Conservation (phyloP, 495 filamentous ascomycete genomes). For the Terfezia claveryi region DNA sequence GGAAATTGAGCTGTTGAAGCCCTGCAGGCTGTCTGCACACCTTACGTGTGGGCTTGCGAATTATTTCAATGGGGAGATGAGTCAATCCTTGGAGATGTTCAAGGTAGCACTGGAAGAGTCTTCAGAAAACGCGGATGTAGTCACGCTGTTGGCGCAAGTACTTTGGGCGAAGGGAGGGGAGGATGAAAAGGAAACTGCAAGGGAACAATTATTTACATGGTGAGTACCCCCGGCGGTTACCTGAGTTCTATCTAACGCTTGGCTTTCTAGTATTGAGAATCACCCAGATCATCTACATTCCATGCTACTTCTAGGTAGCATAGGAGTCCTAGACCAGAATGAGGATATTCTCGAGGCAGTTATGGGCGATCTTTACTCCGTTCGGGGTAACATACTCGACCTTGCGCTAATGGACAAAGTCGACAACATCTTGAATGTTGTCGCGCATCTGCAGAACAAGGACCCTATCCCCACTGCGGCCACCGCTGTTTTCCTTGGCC, state of each 20-base stretch:
- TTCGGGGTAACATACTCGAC: background rate
- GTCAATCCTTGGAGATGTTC: constrained; percentile 54
- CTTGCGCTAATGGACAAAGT: constrained; percentile 23
- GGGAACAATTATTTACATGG: constrained; percentile 53
- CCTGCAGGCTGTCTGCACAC: constrained; percentile 59
- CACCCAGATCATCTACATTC: constrained; percentile 54
- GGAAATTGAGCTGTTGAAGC: constrained; percentile 35
- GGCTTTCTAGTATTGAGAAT: constrained; percentile 33
- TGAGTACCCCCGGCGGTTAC: background rate
- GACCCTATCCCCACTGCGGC: constrained; percentile 32
- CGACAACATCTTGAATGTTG: constrained; percentile 34
- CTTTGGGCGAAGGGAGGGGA: constrained; percentile 76
- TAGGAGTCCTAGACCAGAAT: constrained; percentile 61
- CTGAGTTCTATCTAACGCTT: background rate
- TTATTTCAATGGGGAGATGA: constrained; percentile 42
- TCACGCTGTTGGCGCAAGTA: constrained; percentile 71
- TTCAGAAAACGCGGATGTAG: constrained; percentile 54
- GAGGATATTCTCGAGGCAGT: constrained; percentile 60
- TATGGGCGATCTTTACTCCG: constrained; percentile 36
- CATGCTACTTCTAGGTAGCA: constrained; percentile 55
- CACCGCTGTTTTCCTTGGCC: constrained; percentile 53
- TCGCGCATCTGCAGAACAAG: constrained; percentile 27
- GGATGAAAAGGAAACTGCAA: constrained; percentile 48
- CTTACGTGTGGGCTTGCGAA: constrained; percentile 65
- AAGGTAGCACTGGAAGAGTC: constrained; percentile 62